Conservation (phyloP, 768 basidiomycete genomes). For the Rubroboletus pulcherrimus region DNA sequence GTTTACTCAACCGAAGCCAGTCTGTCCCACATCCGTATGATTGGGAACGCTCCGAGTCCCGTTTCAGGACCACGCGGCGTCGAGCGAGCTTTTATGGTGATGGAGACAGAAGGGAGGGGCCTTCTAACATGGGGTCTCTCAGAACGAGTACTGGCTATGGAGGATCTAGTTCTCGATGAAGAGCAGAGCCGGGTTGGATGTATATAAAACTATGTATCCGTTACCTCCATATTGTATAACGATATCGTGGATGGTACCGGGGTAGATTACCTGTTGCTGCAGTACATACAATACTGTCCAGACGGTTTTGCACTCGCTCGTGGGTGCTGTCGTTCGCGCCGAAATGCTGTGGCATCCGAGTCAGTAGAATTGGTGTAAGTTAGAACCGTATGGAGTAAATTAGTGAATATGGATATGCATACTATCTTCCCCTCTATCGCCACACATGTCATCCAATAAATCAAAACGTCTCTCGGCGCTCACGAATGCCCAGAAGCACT, state of each 20-base stretch:
- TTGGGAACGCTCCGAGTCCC: slow-evolving; percentile 51
- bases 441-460: not conserved
- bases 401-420: slow-evolving; percentile 17
- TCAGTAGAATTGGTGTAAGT: not conserved
- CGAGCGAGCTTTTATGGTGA: slow-evolving; percentile 20
- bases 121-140: slow-evolving; percentile 67
- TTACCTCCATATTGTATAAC: not conserved
- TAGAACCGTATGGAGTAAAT: slow-evolving; percentile 1
- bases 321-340: not conserved
- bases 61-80: slow-evolving; percentile 28
- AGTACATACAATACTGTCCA: not conserved
- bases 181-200: slow-evolving; percentile 1
- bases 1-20: slow-evolving; percentile 44
- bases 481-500: slow-evolving; percentile 3
- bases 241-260: not conserved
- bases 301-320: not conserved
- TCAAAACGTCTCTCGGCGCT: not conserved
- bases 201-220: not conserved
- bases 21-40: slow-evolving; percentile 41
- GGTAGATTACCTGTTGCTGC: not conserved
- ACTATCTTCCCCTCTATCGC: not conserved
- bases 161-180: slow-evolving; percentile 66
- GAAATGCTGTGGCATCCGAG: not conserved
- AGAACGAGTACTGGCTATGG: slow-evolving; percentile 79
- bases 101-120: slow-evolving; percentile 63